These are phyloP conservation scores for Cylindrodendrum hubeiense DNA, from an alignment of 2,329 filamentous ascomycete species.

Conservation along the genomic window DNA sequence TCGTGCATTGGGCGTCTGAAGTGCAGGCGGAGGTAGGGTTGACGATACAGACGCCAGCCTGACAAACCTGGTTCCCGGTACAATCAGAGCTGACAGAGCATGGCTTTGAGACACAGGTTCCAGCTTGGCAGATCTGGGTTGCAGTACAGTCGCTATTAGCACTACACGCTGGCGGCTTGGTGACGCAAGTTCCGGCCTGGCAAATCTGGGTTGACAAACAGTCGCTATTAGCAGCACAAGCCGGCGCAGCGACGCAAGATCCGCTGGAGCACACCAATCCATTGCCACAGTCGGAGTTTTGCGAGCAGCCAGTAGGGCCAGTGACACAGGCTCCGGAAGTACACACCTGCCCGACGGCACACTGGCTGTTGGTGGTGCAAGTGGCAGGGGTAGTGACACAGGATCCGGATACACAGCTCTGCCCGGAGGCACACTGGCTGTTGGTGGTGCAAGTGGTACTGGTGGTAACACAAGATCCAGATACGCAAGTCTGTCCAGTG, in stretches of 20 bases:
- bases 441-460: neutral
- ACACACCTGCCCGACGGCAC: neutral
- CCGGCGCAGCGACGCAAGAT: neutral
- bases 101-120: neutral
- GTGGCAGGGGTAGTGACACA: neutral
- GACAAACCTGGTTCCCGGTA: neutral
- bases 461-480: neutral
- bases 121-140: neutral
- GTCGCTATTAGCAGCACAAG: neutral
- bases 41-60: conserved; percentile 3
- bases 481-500: neutral
- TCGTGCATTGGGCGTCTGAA: neutral
- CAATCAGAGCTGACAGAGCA: neutral
- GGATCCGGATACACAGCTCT: too few relatives aligned
- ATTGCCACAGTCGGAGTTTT: neutral
- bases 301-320: neutral
- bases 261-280: neutral
- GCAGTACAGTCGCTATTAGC: neutral
- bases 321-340: neutral
- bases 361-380: neutral
- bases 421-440: too few relatives aligned
- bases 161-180: neutral
- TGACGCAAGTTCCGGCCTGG: conserved; percentile 4
- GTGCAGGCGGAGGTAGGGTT: neutral
- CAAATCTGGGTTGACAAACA: neutral